Evolutionary conservation across 148 eudicot genomes (phyloP).

Genomic region (Suaeda aralocaspica): DNA sequence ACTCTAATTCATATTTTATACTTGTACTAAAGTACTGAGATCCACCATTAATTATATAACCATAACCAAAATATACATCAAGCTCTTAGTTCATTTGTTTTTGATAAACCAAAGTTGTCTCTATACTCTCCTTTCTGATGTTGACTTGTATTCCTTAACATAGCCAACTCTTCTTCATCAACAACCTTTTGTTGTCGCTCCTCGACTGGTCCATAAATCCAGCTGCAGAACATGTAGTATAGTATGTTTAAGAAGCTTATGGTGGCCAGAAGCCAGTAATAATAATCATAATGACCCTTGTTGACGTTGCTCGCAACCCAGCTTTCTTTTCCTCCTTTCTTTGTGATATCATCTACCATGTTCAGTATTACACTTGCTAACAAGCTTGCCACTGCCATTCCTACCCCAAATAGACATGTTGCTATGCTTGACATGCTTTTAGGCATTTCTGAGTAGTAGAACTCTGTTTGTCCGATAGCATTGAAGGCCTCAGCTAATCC

Average conservation of each 20-base stretch:
- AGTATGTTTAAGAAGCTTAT: slow-evolving; percentile 53
- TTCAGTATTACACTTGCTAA: slow-evolving; percentile 56
- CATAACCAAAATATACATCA: slow-evolving; percentile 12
- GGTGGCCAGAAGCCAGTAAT: slow-evolving; percentile 63
- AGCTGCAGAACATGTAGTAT: slow-evolving; percentile 51
- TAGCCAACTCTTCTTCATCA: slow-evolving; percentile 31
- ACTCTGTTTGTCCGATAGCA: slow-evolving; percentile 66
- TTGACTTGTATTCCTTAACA: slow-evolving; percentile 22
- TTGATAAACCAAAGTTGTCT: slow-evolving; percentile 16
- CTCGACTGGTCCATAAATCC: slow-evolving; percentile 72
- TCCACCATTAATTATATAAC: slow-evolving; percentile 12
- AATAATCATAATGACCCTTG: slow-evolving; percentile 66
- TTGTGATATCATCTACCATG: slow-evolving; percentile 34
- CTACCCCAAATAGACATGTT: slow-evolving; percentile 40
- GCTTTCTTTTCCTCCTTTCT: slow-evolving; percentile 46
- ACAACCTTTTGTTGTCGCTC: slow-evolving; percentile 28
- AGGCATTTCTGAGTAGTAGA: slow-evolving; percentile 82
- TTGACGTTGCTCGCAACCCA: slow-evolving; percentile 72
- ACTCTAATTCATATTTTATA: slow-evolving; percentile 16
- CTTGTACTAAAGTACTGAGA: slow-evolving; percentile 4
- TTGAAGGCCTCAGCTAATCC: slow-evolving; percentile 87
- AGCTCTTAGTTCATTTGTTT: slow-evolving; percentile 14
- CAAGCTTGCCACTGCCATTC: slow-evolving; percentile 63
- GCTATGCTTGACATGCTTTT: slow-evolving; percentile 89
- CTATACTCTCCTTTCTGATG: slow-evolving; percentile 28